A percentile compares a stretch with the other conserved stretches of the same genome.
phyloP scores from a whole-genome alignment of 2,329 filamentous ascomycete genomes.

The Cryphonectria naterciae region DNA sequence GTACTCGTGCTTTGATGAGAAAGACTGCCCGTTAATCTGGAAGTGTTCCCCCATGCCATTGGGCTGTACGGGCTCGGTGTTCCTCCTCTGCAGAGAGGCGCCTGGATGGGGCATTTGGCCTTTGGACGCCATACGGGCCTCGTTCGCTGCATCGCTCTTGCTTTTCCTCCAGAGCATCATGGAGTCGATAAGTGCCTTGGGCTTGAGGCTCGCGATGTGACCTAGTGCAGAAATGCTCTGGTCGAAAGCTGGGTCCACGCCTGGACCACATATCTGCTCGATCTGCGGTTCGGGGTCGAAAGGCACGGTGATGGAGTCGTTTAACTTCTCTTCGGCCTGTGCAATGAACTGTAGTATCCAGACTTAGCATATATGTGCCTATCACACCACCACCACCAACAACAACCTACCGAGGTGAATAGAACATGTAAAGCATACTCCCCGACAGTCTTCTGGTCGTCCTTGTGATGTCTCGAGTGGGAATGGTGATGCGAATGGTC shows the following conservation, averaged over 20 bases:
- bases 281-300: constrained; percentile 82
- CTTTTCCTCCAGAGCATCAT: constrained; percentile 98
- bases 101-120: constrained; percentile 35
- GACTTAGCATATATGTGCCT: constrained; percentile 38
- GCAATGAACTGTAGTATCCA: constrained; percentile 73
- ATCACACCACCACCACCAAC: background rate
- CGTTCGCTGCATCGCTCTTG: constrained; percentile 86
- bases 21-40: constrained; percentile 42
- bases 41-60: constrained; percentile 37
- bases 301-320: constrained; percentile 79
- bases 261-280: constrained; percentile 87
- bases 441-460: constrained; percentile 89
- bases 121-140: constrained; percentile 52
- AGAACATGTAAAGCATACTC: constrained; percentile 97
- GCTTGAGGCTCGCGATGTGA: constrained; percentile 91
- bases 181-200: constrained; percentile 92
- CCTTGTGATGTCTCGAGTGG: constrained; percentile 71
- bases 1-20: constrained; percentile 66
- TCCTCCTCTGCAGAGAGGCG: constrained; percentile 66
- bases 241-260: constrained; percentile 87
- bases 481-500: constrained; percentile 77
- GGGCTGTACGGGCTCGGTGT: constrained; percentile 71
- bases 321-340: constrained; percentile 95
- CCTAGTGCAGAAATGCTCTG: constrained; percentile 91
- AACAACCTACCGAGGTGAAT: constrained; percentile 76